Evolutionary conservation across 2,329 filamentous ascomycete genomes (phyloP).

Genomic region (Sclerotinia borealis): DNA sequence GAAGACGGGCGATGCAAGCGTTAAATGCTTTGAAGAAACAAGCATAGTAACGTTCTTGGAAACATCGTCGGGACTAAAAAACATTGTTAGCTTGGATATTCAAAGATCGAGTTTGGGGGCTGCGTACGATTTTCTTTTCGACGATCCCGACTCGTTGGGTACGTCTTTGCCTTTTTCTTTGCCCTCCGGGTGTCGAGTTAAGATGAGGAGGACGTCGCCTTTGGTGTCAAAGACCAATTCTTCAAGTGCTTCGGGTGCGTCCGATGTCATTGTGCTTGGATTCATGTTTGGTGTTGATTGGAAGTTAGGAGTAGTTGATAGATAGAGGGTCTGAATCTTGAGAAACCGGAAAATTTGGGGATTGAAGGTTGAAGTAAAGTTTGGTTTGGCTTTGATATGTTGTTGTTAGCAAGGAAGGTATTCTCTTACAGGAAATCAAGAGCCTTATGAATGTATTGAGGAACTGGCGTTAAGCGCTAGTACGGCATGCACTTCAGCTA

Average conservation of each 20-base stretch:
- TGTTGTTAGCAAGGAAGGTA: no score
- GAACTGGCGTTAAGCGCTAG: no score
- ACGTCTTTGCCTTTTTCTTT: no score
- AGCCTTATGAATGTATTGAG: no score
- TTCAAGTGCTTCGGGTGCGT: not conserved
- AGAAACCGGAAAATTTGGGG: no score
- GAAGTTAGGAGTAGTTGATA: not conserved
- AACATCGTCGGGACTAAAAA: not conserved
- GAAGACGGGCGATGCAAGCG: conserved; percentile 3
- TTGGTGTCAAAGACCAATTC: not conserved
- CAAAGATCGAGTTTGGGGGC: no score
- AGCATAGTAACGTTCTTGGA: not conserved
- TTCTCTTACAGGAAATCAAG: no score
- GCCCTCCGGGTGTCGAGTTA: not conserved
- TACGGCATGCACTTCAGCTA: no score
- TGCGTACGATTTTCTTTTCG: not conserved
- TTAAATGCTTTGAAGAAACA: conserved; percentile 4
- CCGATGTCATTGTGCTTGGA: not conserved
- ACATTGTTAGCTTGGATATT: not conserved
- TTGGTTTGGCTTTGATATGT: no score
- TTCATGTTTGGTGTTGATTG: not conserved
- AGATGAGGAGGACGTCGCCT: not conserved
- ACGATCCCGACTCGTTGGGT: no score
- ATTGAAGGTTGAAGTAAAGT: no score
- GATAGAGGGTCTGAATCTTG: not conserved